A percentile compares a stretch with the other conserved stretches of the same genome.
These are phyloP conservation scores for Aspergillus flavus DNA, from an alignment of 2,329 filamentous ascomycete genomes.

Conservation along the genomic window DNA sequence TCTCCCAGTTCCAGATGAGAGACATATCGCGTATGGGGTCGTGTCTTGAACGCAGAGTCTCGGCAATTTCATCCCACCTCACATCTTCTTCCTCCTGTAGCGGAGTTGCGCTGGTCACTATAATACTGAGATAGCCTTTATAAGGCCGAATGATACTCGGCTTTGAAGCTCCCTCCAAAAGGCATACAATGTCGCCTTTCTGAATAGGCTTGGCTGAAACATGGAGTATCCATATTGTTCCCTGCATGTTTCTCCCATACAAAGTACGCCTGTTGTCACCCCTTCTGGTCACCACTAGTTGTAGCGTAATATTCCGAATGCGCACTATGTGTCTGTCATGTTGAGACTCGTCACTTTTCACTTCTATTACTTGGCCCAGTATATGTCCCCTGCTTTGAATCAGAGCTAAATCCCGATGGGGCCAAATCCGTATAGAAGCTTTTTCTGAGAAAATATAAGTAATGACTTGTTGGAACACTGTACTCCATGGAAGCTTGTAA, in stretches of 20 bases:
- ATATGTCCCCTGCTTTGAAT: not conserved
- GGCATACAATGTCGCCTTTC: not conserved
- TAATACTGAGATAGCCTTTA: not conserved
- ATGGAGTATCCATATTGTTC: too few relatives aligned
- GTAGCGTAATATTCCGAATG: too few relatives aligned
- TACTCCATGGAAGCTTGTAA: constrained; percentile 2
- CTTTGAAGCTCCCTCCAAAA: not conserved
- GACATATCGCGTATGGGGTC: too few relatives aligned
- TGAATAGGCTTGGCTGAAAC: not conserved
- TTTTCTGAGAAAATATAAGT: not conserved
- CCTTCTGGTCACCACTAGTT: too few relatives aligned
- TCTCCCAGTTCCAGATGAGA: too few relatives aligned
- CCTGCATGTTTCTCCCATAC: too few relatives aligned
- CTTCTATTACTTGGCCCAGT: not conserved
- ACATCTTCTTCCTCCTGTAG: not conserved
- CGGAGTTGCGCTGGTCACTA: not conserved
- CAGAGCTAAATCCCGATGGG: not conserved
- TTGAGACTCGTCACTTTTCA: not conserved
- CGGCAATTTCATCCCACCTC: too few relatives aligned
- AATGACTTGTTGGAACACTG: not conserved
- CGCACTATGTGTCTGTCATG: not conserved
- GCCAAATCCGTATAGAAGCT: not conserved
- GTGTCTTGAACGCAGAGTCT: too few relatives aligned
- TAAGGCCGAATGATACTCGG: not conserved
- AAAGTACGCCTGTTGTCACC: too few relatives aligned